These are phyloP conservation scores for Ambrosiella xylebori DNA, from an alignment of 2,329 filamentous ascomycete species.

Conservation along the genomic window DNA sequence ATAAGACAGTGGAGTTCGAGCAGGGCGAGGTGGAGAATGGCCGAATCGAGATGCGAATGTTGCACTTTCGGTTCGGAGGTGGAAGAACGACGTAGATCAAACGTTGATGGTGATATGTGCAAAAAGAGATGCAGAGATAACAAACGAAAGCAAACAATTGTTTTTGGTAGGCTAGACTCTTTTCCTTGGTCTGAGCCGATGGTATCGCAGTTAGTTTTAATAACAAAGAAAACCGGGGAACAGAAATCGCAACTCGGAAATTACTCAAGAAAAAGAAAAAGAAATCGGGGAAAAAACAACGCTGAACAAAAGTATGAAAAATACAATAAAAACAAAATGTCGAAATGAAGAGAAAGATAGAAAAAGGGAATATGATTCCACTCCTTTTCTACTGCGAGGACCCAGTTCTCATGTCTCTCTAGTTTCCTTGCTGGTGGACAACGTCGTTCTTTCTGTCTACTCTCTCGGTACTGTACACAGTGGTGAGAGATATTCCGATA, in stretches of 20 bases:
- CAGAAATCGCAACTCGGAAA: neutral
- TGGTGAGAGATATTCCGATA: neutral
- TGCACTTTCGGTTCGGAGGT: neutral
- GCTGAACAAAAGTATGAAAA: slow-evolving; percentile 6
- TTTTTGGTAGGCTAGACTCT: slow-evolving; percentile 1
- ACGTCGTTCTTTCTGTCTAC: slow-evolving; percentile 4
- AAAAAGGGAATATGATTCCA: slow-evolving; percentile 10
- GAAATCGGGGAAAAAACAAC: neutral
- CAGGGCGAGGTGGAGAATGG: neutral
- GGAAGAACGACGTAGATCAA: neutral
- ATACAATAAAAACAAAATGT: slow-evolving; percentile 2
- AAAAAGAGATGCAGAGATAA: neutral
- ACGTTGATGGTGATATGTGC: neutral
- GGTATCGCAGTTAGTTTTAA: neutral
- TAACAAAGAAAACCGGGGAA: slow-evolving; percentile 1
- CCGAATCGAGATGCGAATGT: neutral
- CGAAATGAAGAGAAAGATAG: slow-evolving; percentile 2
- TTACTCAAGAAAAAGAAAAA: neutral
- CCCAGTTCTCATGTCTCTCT: slow-evolving; percentile 12
- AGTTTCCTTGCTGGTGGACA: slow-evolving; percentile 6
- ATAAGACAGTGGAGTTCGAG: slow-evolving; percentile 1
- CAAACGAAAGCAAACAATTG: slow-evolving; percentile 1
- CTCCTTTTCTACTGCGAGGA: slow-evolving; percentile 12
- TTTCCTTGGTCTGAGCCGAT: neutral
- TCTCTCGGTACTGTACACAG: slow-evolving; percentile 8